Evolutionary conservation across 2,329 filamentous ascomycete species (phyloP).

Genomic region (Cryphonectria nitschkei): DNA sequence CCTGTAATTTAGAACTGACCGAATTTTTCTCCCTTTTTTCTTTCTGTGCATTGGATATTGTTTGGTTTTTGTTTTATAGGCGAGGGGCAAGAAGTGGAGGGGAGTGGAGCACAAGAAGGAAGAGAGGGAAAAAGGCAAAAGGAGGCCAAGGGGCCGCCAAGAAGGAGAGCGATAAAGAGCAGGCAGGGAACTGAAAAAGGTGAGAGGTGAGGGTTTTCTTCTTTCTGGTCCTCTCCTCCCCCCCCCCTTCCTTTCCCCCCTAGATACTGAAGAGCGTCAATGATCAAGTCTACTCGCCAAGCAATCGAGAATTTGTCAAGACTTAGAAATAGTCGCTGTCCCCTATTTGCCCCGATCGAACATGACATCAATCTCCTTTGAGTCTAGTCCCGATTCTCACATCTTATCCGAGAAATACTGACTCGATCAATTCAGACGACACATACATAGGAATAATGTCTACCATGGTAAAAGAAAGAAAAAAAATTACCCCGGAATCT

Average conservation of each 20-base stretch:
- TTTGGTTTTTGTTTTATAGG: no score
- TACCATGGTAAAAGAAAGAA: background rate
- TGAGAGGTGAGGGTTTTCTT: background rate
- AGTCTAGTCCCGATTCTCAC: background rate
- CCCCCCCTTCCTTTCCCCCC: no score
- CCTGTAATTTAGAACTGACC: background rate
- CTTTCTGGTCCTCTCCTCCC: no score
- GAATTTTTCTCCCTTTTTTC: no score
- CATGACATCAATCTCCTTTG: background rate
- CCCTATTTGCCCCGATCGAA: background rate
- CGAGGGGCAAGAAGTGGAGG: background rate
- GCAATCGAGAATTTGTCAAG: background rate
- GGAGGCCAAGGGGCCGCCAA: background rate
- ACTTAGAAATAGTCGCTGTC: background rate
- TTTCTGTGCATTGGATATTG: no score
- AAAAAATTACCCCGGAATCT: background rate
- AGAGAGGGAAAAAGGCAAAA: background rate
- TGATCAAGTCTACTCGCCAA: background rate
- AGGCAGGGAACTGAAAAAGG: background rate
- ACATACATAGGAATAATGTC: background rate
- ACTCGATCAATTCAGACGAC: constrained; percentile 2
- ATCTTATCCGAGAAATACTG: background rate
- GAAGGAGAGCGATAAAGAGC: background rate
- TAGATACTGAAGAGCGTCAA: background rate
- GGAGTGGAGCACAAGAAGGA: background rate